Evolutionary conservation across 192 early-diverging fungal genomes (phyloP).

Genomic region (Coemansia biformis): DNA sequence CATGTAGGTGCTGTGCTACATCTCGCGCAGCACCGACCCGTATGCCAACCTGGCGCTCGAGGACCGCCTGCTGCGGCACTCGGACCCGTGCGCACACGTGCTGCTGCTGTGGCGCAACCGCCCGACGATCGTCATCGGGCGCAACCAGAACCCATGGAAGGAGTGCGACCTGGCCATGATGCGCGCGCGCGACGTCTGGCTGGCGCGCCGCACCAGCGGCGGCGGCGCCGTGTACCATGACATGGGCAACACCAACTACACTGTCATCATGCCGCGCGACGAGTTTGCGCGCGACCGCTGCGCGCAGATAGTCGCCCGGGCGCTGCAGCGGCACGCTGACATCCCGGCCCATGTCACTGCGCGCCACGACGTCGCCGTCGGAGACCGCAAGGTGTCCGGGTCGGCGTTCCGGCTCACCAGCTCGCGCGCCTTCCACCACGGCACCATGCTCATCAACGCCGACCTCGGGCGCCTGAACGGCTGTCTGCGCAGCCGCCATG

Average conservation of each 20-base stretch:
- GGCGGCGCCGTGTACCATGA: slow-evolving; percentile 97
- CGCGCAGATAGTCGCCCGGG: slow-evolving; percentile 70
- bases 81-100: slow-evolving; percentile 59
- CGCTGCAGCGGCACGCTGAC: slow-evolving; percentile 61
- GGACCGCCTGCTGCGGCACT: slow-evolving; percentile 65
- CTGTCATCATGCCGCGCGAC: slow-evolving; percentile 83
- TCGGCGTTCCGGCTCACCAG: slow-evolving; percentile 90
- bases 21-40: slow-evolving; percentile 37
- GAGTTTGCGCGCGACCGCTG: slow-evolving; percentile 70
- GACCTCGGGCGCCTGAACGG: slow-evolving; percentile 59
- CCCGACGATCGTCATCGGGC: slow-evolving; percentile 84
- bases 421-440: slow-evolving; percentile 86
- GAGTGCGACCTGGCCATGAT: slow-evolving; percentile 80
- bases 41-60: slow-evolving; percentile 51
- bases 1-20: slow-evolving; percentile 36
- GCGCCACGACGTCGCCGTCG: slow-evolving; percentile 85
- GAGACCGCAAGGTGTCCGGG: slow-evolving; percentile 83
- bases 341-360: slow-evolving; percentile 78
- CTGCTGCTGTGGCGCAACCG: slow-evolving; percentile 88
- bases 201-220: slow-evolving; percentile 83
- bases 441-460: slow-evolving; percentile 95
- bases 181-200: slow-evolving; percentile 60
- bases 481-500: slow-evolving; percentile 47
- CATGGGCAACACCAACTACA: slow-evolving; percentile 93
- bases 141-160: slow-evolving; percentile 98